phyloP scores from a whole-genome alignment of 768 basidiomycete species.

The Crassisporium funariophilum region DNA sequence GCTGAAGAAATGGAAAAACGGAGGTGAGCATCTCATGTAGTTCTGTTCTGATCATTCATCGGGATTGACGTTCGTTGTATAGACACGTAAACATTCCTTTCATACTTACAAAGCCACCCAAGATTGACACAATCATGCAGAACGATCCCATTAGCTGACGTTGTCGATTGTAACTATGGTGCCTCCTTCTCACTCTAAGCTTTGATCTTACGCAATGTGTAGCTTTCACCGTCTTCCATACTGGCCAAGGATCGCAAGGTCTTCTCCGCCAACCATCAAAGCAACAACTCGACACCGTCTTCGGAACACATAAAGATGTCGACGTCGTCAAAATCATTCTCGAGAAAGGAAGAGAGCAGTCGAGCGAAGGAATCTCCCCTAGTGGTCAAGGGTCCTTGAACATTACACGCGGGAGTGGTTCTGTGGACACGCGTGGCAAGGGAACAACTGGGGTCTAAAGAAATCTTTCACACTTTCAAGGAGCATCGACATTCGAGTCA shows the following conservation, averaged over 20 bases:
- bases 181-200: neutral
- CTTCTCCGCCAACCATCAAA: constrained; percentile 72
- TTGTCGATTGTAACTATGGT: constrained; percentile 76
- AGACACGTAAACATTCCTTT: constrained; percentile 65
- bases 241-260: constrained; percentile 79
- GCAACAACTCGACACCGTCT: constrained; percentile 78
- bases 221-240: constrained; percentile 76
- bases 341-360: constrained; percentile 61
- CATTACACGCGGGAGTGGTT: constrained; percentile 31
- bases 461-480: no score
- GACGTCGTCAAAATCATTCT: constrained; percentile 66
- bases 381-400: constrained; percentile 28
- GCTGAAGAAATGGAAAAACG: constrained; percentile 80
- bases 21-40: constrained; percentile 53
- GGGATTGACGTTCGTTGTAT: constrained; percentile 17
- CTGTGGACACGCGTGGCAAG: constrained; percentile 43
- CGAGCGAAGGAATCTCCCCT: constrained; percentile 40
- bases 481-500: neutral
- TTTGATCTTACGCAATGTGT: neutral
- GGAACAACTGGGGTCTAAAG: constrained; percentile 22
- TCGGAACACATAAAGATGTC: constrained; percentile 63
- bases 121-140: constrained; percentile 37
- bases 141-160: constrained; percentile 67
- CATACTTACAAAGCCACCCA: neutral
- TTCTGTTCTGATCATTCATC: constrained; percentile 14